Evolutionary conservation across 2,329 filamentous ascomycete species (phyloP).

Genomic region (Cladophialophora immunda): DNA sequence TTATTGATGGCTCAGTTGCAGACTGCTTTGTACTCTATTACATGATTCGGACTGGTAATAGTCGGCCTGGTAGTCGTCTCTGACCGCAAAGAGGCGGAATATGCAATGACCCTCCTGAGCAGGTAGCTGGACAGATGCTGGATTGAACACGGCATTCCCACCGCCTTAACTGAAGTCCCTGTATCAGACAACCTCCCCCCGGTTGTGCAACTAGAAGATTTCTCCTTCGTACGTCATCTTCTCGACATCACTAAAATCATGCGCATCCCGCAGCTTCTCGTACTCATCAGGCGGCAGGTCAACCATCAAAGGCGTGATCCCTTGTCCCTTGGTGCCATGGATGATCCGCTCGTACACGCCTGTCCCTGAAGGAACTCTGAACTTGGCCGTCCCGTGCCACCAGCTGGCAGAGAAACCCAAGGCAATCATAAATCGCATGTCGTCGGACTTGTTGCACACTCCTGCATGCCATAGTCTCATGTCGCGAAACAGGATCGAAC

Average conservation of each 20-base stretch:
- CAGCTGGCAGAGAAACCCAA: conserved; percentile 34
- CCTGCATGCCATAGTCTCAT: conserved; percentile 71
- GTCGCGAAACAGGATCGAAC: conserved; percentile 66
- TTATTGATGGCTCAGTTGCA: neutral
- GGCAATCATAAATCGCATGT: conserved; percentile 63
- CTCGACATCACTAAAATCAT: conserved; percentile 30
- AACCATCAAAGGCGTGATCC: conserved; percentile 25
- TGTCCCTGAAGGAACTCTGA: conserved; percentile 21
- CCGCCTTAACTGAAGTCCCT: neutral
- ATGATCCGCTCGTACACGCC: conserved; percentile 25
- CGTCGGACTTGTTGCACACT: conserved; percentile 64
- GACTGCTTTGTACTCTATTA: neutral
- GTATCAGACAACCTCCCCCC: neutral
- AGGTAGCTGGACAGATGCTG: no score
- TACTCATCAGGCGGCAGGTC: conserved; percentile 26
- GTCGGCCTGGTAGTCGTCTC: neutral
- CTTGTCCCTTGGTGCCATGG: conserved; percentile 27
- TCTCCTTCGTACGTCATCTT: conserved; percentile 32
- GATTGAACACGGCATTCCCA: no score
- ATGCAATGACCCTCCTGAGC: no score
- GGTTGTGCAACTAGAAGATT: conserved; percentile 12
- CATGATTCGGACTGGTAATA: neutral
- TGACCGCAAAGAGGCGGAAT: neutral
- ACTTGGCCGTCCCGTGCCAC: conserved; percentile 30
- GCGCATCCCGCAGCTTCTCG: conserved; percentile 25